phyloP scores from a whole-genome alignment of 257 asterid species.

The Perilla frutescens region DNA sequence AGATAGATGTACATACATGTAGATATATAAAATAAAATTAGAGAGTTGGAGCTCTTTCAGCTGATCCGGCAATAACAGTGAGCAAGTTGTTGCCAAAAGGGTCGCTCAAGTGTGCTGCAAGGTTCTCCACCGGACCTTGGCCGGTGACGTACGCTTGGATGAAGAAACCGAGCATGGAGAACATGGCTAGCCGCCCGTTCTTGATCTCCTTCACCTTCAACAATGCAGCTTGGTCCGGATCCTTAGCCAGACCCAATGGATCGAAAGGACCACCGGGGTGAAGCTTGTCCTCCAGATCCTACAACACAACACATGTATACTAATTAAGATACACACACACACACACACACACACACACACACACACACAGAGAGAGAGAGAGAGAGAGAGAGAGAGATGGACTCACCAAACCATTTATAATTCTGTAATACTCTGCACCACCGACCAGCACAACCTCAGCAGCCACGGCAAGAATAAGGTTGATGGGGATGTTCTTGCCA shows the following conservation, averaged over 20 bases:
- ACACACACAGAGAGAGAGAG: too few relatives aligned
- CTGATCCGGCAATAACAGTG: constrained; percentile 79
- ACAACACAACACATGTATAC: background rate
- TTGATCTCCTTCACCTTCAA: constrained; percentile 96
- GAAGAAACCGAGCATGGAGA: constrained; percentile 93
- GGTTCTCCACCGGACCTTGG: constrained; percentile 92
- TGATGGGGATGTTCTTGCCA: constrained; percentile 92
- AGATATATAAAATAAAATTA: constrained; percentile 32
- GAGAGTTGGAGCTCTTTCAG: constrained; percentile 83
- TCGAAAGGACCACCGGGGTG: constrained; percentile 99
- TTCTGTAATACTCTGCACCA: constrained; percentile 96
- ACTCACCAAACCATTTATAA: constrained; percentile 81
- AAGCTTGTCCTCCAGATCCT: constrained; percentile 95
- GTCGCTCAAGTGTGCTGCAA: constrained; percentile 90
- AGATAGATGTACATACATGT: too few relatives aligned
- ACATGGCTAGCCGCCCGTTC: constrained; percentile 95
- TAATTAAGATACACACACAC: too few relatives aligned
- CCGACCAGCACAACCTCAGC: constrained; percentile 95
- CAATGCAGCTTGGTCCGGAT: constrained; percentile 93
- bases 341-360: too few relatives aligned
- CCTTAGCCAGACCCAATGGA: constrained; percentile 87
- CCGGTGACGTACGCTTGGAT: constrained; percentile 95
- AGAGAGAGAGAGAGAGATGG: background rate
- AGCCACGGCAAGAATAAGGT: constrained; percentile 74
- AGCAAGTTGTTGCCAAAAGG: constrained; percentile 98